Conservation (phyloP, 1,284 basidiomycete genomes). For the Irpex sp. region DNA sequence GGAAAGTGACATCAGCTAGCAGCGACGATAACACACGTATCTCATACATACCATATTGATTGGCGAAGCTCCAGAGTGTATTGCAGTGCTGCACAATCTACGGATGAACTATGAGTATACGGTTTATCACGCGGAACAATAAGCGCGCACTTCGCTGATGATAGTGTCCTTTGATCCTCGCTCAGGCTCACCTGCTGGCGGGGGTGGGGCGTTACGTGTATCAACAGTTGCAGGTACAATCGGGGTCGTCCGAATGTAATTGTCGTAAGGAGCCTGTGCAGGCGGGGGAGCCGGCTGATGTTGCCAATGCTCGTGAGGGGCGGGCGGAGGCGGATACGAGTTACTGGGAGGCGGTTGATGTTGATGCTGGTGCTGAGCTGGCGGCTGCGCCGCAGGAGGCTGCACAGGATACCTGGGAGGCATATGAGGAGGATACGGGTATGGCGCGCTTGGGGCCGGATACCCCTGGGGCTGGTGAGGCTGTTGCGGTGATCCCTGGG, state of each 20-base stretch:
- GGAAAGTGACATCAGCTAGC: conserved; percentile 28
- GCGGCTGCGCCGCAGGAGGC: conserved; percentile 21
- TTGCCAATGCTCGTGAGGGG: conserved; percentile 32
- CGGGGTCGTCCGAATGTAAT: conserved; percentile 23
- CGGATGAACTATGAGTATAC: conserved; percentile 3
- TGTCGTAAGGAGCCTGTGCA: conserved; percentile 18
- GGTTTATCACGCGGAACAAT: not conserved
- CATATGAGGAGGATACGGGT: conserved; percentile 25
- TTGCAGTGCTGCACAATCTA: conserved; percentile 63
- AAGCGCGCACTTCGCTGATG: conserved; percentile 18
- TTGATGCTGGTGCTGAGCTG: conserved; percentile 27
- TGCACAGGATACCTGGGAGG: conserved; percentile 16
- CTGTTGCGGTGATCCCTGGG: conserved; percentile 13
- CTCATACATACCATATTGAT: conserved; percentile 53
- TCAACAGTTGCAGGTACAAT: conserved; percentile 36
- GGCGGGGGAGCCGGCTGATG: conserved; percentile 21
- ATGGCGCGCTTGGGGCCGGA: conserved; percentile 19
- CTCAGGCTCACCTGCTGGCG: conserved; percentile 16
- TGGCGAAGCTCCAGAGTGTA: conserved; percentile 58
- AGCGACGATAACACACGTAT: conserved; percentile 4
- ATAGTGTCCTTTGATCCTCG: conserved; percentile 20
- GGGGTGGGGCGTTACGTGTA: conserved; percentile 15
- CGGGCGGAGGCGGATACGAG: conserved; percentile 27
- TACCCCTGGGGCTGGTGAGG: conserved; percentile 23
- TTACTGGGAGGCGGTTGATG: conserved; percentile 20